Evolutionary conservation across 2,329 filamentous ascomycete genomes (phyloP).

Genomic region (Parasarocladium wereldwijsianum): DNA sequence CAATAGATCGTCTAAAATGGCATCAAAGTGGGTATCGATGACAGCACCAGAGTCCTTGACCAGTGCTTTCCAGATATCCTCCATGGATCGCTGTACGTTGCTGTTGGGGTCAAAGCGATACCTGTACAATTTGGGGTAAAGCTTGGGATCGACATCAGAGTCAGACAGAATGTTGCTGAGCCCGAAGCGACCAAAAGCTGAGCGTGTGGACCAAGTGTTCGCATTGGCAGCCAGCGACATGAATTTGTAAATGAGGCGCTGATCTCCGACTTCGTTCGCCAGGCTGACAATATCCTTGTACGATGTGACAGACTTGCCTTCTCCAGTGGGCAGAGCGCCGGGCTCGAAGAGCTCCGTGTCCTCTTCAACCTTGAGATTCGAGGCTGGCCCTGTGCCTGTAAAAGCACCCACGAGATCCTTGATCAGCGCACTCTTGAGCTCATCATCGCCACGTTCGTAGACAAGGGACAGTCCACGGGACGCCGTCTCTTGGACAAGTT

Average conservation of each 20-base stretch:
- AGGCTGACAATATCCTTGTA: slow-evolving; percentile 96
- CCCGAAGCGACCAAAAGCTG: slow-evolving; percentile 88
- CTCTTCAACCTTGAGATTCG: slow-evolving; percentile 67
- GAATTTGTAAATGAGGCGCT: slow-evolving; percentile 92
- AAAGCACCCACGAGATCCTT: slow-evolving; percentile 81
- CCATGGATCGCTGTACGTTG: slow-evolving; percentile 90
- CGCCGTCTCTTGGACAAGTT: slow-evolving; percentile 90
- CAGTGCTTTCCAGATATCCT: slow-evolving; percentile 93
- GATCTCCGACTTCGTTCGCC: slow-evolving; percentile 92
- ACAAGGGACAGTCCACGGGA: slow-evolving; percentile 83
- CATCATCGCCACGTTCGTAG: slow-evolving; percentile 79
- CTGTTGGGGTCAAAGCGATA: slow-evolving; percentile 92
- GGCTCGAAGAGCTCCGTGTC: slow-evolving; percentile 91
- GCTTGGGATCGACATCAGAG: slow-evolving; percentile 75
- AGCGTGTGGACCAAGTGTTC: slow-evolving; percentile 92
- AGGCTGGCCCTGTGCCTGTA: slow-evolving; percentile 53
- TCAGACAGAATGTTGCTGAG: slow-evolving; percentile 85
- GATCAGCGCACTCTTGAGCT: slow-evolving; percentile 68
- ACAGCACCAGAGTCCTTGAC: slow-evolving; percentile 73
- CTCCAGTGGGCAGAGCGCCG: slow-evolving; percentile 76
- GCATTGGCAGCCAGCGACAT: slow-evolving; percentile 96
- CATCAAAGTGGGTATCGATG: slow-evolving; percentile 70
- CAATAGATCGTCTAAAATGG: slow-evolving; percentile 77
- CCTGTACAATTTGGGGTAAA: slow-evolving; percentile 88
- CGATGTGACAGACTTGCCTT: slow-evolving; percentile 78